phyloP scores from a whole-genome alignment of 306 rosid species.

The Abrus pulchellus region DNA sequence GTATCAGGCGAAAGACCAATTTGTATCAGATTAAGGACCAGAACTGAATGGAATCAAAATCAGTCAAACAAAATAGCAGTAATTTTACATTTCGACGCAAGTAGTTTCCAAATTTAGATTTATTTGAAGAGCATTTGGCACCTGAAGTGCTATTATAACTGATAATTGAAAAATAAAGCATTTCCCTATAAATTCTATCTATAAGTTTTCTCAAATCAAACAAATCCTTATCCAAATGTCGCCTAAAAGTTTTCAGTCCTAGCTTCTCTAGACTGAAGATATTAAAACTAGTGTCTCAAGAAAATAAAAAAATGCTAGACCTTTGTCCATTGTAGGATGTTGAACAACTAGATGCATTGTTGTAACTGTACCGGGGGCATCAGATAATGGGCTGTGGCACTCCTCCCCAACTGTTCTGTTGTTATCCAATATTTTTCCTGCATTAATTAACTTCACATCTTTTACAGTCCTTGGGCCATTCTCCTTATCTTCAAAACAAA shows the following conservation, averaged over 20 bases:
- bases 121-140: neutral
- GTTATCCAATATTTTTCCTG: constrained; percentile 89
- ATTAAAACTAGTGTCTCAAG: constrained; percentile 34
- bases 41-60: constrained; percentile 16
- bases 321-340: constrained; percentile 79
- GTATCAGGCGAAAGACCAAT: constrained; percentile 38
- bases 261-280: neutral
- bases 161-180: neutral
- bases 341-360: constrained; percentile 97
- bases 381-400: constrained; percentile 85
- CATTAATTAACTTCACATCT: constrained; percentile 92
- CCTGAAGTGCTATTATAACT: neutral
- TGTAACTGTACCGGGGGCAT: constrained; percentile 82
- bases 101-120: neutral
- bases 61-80: constrained; percentile 16
- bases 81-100: constrained; percentile 3
- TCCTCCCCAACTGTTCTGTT: constrained; percentile 90
- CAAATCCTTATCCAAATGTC: neutral
- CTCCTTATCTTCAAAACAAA: constrained; percentile 74
- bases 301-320: constrained; percentile 51
- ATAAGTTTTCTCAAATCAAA: too few relatives aligned
- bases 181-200: neutral
- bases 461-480: constrained; percentile 90
- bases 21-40: constrained; percentile 15
- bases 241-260: neutral